Evolutionary conservation across 768 basidiomycete genomes (phyloP), one percentile per base, ranked within the genome.

Genomic region (Termitomyces sp.): DNA sequence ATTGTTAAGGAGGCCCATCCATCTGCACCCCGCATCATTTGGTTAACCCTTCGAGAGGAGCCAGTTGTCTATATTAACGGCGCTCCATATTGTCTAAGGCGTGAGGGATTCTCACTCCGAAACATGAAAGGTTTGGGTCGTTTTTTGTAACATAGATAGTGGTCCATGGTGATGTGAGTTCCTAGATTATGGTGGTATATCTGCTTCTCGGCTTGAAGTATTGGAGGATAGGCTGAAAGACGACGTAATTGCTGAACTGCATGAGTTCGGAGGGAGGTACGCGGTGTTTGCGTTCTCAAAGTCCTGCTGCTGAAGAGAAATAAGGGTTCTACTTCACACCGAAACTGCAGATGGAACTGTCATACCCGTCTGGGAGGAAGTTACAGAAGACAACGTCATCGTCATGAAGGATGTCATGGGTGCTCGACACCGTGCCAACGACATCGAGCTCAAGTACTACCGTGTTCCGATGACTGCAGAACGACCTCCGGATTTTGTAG

Each of bases 401-500:
- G 91, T 93, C 1, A 78, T 97, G 42, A 90, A 91, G 67, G 93
- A 97, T 51, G 83, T 95, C 60, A 98, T 98, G 95, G 82, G 77
- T 14, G 73, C 81, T 3, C 80, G 82, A 45, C 71, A 68, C 27
- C 66, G 74, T 22, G 67, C 70, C 0, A 72, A 77, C 22, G 82
- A 79, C n/a, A 73, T 88, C 30, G 83, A 87, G 53, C 78, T 98
- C 27, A 78, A 83, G 57, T 97, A 95, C 71, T 76, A 80, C 55
- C 87, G 97, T 18, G 85, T 98, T 33, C 96, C 97, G 1, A 89
- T 98, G 67, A 99, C 97, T 5, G 88, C 95, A 0, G 95, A 98
- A 70, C 86, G 82, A 37, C 78, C 88, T 10, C 87, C 89, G 0
- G 90, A 93, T 67, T 87, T 85, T 68, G 72, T 83, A 24, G 89